phyloP scores from a whole-genome alignment of 2,329 filamentous ascomycete genomes.

The Knoxdaviesia capensis region DNA sequence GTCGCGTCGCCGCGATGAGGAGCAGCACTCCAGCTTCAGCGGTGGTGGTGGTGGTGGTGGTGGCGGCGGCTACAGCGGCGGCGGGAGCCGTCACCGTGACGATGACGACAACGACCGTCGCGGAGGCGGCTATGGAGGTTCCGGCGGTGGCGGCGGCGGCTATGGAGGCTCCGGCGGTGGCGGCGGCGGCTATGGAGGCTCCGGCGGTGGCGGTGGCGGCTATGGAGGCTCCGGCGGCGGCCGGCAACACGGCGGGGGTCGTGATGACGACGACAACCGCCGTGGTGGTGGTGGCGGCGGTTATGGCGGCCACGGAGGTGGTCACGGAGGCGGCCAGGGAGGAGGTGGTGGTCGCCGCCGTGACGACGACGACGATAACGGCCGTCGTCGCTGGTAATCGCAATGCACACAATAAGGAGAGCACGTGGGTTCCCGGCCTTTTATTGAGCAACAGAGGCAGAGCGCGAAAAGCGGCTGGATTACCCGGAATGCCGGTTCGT shows the following conservation, averaged over 20 bases:
- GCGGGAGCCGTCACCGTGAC: constrained; percentile 6
- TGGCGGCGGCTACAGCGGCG: constrained; percentile 9
- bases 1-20: constrained; percentile 30
- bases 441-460: too few species aligned
- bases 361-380: constrained; percentile 2
- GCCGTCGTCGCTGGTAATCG: background rate
- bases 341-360: constrained; percentile 1
- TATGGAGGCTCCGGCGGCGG: constrained; percentile 3
- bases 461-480: too few species aligned
- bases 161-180: background rate
- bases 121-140: background rate
- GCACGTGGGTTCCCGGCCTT: too few species aligned
- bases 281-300: constrained; percentile 8
- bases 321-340: constrained; percentile 1
- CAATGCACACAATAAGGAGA: background rate
- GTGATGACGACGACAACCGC: constrained; percentile 2
- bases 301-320: constrained; percentile 4
- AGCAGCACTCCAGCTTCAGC: constrained; percentile 19
- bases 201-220: constrained; percentile 1
- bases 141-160: background rate
- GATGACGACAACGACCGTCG: constrained; percentile 2
- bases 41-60: constrained; percentile 6
- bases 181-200: constrained; percentile 4
- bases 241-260: background rate
- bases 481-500: too few species aligned